A percentile compares a stretch with the other conserved stretches of the same genome.
Evolutionary conservation across 768 basidiomycete species (phyloP).

Genomic region (Mycena chlorophos): DNA sequence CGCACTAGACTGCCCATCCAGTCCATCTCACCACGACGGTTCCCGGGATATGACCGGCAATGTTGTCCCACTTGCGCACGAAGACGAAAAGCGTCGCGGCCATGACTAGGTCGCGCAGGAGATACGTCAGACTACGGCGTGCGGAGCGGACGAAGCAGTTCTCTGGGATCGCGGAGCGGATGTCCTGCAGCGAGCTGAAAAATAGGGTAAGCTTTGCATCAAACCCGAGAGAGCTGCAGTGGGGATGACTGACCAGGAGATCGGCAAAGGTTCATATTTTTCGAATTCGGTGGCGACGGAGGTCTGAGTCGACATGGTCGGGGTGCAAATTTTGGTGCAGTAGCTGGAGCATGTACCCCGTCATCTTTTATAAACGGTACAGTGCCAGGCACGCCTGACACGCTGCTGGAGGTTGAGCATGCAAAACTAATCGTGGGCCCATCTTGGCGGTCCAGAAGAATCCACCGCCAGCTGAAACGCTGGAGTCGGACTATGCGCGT

Average conservation of each 20-base stretch:
- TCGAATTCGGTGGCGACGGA: neutral
- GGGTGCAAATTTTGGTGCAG: too few relatives aligned
- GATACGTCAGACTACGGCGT: conserved; percentile 39
- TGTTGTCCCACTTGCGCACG: conserved; percentile 45
- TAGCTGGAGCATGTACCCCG: neutral
- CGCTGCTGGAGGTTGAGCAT: neutral
- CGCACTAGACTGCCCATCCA: conserved; percentile 50
- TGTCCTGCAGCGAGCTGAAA: conserved; percentile 42
- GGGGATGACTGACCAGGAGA: neutral
- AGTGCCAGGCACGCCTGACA: neutral
- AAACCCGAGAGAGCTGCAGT: neutral
- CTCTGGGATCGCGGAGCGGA: conserved; percentile 49
- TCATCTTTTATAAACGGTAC: neutral
- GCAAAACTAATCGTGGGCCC: neutral
- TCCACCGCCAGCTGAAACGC: neutral
- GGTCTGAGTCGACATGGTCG: too few relatives aligned
- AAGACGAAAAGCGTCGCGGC: conserved; percentile 47
- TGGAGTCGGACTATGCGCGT: neutral
- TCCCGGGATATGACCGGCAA: conserved; percentile 28
- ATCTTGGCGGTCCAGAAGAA: neutral
- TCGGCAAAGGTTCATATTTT: neutral
- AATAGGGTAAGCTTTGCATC: neutral
- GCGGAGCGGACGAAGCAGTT: conserved; percentile 47
- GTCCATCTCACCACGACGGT: conserved; percentile 43
- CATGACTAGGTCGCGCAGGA: conserved; percentile 47